Base-by-base conservation (phyloP, 352 stramenopile genomes). In the Phytopythium helicoides region DNA sequence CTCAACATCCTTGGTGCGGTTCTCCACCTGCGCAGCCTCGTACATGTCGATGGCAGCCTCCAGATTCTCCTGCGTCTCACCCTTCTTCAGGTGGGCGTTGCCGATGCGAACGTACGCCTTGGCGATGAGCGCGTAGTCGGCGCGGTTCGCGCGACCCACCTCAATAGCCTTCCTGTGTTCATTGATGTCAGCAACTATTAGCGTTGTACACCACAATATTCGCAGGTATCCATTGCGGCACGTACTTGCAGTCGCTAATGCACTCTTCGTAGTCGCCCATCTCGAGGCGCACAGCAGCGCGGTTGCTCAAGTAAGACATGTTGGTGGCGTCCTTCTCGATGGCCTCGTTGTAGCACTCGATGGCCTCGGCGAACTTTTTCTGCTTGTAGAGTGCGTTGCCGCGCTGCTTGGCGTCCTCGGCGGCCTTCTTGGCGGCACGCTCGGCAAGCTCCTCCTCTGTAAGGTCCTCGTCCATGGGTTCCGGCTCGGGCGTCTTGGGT, bases 341-440 rank as follows among this genome's bases (percentile, higher is more conserved):
- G 2, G 97, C 97, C 64, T 98, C 95, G 21, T 97, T 85, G 80
- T 99, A 99, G 50, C 89, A 90, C 51, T 78, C 86, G 23, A 99
- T 73, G 22, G 85, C 85, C 42, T 95, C 85, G 1, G 95, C 78
- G 62, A 99, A 99, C 60, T 98, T 64, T 68, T 99, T 98, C 39
- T 87, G 56, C 81, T 99, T 99, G 92, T 99, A 99, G 7, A 98
- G 75, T 6, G 83, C 78, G 64, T 99, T 99, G 39, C 97, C 97
- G 35, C 87, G 78, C 45, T 97, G 75, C 74, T 99, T 99, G 51
- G 90, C 83, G 33, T 86, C 84, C 11, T 96, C 75, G 0, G 95
- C 94, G 18, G 69, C 72, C 53, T 94, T 86, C 59, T 87, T 84
- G 1, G 16, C 52, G 18, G 59, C 73, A 10, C 80, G 76, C 45